A percentile compares a stretch with the other conserved stretches of the same genome.
phyloP scores from a whole-genome alignment of 805 yeast species.

The Teunomyces barrocoloradensis region DNA sequence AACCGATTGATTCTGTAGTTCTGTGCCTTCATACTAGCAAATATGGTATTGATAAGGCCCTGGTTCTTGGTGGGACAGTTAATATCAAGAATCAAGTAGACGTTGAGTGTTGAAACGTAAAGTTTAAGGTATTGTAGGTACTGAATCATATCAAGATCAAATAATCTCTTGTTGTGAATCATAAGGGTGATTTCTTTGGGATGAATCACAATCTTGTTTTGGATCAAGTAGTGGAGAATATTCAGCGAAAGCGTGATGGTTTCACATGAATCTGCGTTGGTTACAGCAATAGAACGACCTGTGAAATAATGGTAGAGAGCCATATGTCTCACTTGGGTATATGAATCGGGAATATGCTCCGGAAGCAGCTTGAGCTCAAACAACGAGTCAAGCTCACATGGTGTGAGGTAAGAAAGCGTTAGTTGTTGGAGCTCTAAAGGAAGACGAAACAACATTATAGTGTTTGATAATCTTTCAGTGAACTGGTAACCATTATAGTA shows the following conservation, averaged over 20 bases:
- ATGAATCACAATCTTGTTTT: slow-evolving; percentile 15
- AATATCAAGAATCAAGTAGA: slow-evolving; percentile 14
- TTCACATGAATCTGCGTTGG: neutral
- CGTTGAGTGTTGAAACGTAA: slow-evolving; percentile 13
- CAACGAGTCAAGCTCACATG: slow-evolving; percentile 12
- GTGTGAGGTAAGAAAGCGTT: slow-evolving; percentile 12
- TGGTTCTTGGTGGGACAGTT: slow-evolving; percentile 9
- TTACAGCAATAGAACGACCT: neutral
- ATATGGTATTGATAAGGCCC: neutral
- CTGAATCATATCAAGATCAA: slow-evolving; percentile 4
- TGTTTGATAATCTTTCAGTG: neutral
- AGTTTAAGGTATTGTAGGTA: slow-evolving; percentile 11
- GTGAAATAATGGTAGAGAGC: slow-evolving; percentile 2
- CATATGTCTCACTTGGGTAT: neutral
- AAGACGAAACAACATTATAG: slow-evolving; percentile 11
- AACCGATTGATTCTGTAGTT: neutral
- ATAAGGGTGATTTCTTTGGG: slow-evolving; percentile 18
- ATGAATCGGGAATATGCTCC: neutral
- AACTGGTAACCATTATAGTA: slow-evolving; percentile 1
- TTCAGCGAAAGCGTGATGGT: slow-evolving; percentile 5
- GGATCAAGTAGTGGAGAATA: slow-evolving; percentile 17
- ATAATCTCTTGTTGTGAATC: slow-evolving; percentile 12
- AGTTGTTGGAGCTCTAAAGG: slow-evolving; percentile 17
- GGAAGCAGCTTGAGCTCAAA: slow-evolving; percentile 8
- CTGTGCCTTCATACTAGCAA: slow-evolving; percentile 2